Base-by-base conservation (phyloP, 768 basidiomycete species). In the Rhizopogon roseolus region DNA sequence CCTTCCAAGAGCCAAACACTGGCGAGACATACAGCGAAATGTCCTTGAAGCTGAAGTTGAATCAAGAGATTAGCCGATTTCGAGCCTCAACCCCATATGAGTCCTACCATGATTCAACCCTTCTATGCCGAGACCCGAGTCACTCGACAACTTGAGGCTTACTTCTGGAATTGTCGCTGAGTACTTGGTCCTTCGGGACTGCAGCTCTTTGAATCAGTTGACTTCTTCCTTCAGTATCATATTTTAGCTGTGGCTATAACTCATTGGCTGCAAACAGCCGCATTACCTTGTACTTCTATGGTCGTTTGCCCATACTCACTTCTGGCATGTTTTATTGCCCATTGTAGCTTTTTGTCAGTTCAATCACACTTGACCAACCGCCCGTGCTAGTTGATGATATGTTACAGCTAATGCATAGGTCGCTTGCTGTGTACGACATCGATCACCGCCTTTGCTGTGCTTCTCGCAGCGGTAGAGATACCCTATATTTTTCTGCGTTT, bases 21-120 rank as follows among this genome's bases (percentile, higher is more conserved):
- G 72, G 72, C 59, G 60, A 49, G 64, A 71, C 28, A 61, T 73
- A 27, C 52, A 52, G 40, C 53, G 66, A 57, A 54, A 66, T 43
- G 38, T 27, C 57, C 8, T 13, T n/a, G 55, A 64, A 37, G 45
- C 57, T 28, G 57, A 46, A 40, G 45, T 27, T 41, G 45, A 59
- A 58, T 53, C 53, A 54, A 25, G 40, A 29, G 14, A 38, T 25
- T 17, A 45, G 10, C 17, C 42, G 13, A 52, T 25, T 22, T 22
- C 14, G 10, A 22, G 14, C 14, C 2, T 16, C 8, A 10, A 36
- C 2, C 14, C 14, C 13, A 46, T 17, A 1, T 34, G 13, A 22
- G 9, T 22, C 34, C 9, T 48, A 22, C 22, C 13, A 6, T 17
- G 19, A 0, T 9, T 34, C 28, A 0, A 4, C 34, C 22, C 45